Evolutionary conservation across 129 eudicot genomes (phyloP).

Genomic region (Chrysanthemum seticuspe): DNA sequence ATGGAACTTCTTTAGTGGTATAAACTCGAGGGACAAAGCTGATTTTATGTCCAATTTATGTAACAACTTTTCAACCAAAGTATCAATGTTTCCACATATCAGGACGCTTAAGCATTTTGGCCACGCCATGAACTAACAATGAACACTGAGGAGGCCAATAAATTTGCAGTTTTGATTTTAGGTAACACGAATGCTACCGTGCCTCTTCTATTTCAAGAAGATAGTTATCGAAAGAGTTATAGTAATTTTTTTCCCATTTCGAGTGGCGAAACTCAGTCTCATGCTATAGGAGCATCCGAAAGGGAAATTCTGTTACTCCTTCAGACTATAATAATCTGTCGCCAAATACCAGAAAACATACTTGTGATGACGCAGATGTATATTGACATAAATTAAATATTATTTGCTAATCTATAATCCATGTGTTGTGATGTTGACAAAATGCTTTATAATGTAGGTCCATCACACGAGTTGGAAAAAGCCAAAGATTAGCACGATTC

Average conservation of each 20-base stretch:
- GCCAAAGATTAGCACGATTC: too few relatives aligned
- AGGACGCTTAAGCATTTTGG: conserved; percentile 22
- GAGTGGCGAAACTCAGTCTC: conserved; percentile 29
- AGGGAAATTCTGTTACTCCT: conserved; percentile 13
- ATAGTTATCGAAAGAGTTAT: conserved; percentile 19
- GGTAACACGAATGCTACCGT: conserved; percentile 13
- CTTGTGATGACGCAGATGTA: conserved; percentile 53
- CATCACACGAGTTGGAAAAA: too few relatives aligned
- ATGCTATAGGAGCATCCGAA: conserved; percentile 6
- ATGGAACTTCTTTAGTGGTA: too few relatives aligned
- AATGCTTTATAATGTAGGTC: too few relatives aligned
- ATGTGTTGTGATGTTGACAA: too few relatives aligned
- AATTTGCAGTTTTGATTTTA: conserved; percentile 12
- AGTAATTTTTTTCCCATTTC: conserved; percentile 26
- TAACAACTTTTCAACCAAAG: too few relatives aligned
- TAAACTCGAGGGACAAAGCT: too few relatives aligned
- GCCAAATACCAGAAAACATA: conserved; percentile 41
- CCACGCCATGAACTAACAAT: conserved; percentile 9
- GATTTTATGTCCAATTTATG: too few relatives aligned
- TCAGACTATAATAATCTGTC: conserved; percentile 14
- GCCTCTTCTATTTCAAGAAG: conserved; percentile 24
- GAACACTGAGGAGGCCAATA: conserved; percentile 7
- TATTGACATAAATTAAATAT: too few relatives aligned
- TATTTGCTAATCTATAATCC: too few relatives aligned
- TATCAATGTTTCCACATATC: too few relatives aligned